phyloP scores from a whole-genome alignment of 2,329 filamentous ascomycete genomes.

The Fusarium setosum region DNA sequence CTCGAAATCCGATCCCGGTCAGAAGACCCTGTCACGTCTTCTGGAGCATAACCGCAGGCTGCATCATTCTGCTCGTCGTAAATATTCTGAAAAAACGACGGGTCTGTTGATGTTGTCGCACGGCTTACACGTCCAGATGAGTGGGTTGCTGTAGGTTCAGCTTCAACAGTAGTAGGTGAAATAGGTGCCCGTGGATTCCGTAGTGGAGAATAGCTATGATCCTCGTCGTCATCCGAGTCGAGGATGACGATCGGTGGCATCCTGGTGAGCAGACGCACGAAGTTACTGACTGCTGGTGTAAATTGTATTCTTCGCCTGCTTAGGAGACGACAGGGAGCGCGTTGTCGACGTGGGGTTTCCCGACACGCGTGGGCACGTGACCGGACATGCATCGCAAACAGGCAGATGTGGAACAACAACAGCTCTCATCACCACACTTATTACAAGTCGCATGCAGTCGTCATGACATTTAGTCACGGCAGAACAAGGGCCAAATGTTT shows the following conservation, averaged over 20 bases:
- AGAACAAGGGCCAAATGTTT: constrained; percentile 10
- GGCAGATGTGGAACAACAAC: no score
- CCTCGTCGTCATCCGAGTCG: constrained; percentile 56
- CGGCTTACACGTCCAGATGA: constrained; percentile 43
- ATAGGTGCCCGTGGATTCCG: constrained; percentile 11
- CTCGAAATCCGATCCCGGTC: constrained; percentile 29
- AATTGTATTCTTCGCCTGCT: constrained; percentile 16
- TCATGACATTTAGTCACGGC: neutral
- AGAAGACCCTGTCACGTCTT: constrained; percentile 11
- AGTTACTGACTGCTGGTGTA: neutral
- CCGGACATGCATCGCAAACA: neutral
- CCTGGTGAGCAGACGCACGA: constrained; percentile 13
- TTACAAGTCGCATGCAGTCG: neutral
- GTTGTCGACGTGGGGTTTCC: constrained; percentile 20
- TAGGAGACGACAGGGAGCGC: constrained; percentile 18
- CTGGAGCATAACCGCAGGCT: constrained; percentile 35
- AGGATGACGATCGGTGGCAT: constrained; percentile 48
- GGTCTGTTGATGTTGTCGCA: constrained; percentile 58
- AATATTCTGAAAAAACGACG: constrained; percentile 58
- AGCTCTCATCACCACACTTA: no score
- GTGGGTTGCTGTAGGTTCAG: constrained; percentile 15
- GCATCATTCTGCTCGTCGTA: constrained; percentile 59
- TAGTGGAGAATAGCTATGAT: constrained; percentile 37
- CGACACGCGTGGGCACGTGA: constrained; percentile 39
- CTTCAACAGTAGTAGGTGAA: constrained; percentile 6